phyloP scores from a whole-genome alignment of 169 alveolate species.

The Plasmodium gallinaceum region DNA sequence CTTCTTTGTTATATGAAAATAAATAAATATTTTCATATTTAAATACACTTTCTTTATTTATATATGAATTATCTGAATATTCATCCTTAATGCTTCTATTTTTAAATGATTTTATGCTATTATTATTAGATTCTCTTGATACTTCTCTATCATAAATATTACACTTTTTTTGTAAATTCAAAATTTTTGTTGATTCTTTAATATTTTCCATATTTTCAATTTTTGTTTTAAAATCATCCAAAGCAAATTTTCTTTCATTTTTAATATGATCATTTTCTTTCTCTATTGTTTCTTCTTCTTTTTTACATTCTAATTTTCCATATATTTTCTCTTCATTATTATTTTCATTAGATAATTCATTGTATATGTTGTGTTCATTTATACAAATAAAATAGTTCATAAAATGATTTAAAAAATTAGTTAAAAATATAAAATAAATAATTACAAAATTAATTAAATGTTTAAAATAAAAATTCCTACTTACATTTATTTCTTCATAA shows the following conservation, averaged over 20 bases:
- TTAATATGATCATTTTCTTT: not conserved
- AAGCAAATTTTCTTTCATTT: no score
- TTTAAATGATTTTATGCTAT: not conserved
- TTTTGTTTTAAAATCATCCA: no score
- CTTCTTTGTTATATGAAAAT: not conserved
- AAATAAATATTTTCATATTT: conserved; percentile 36
- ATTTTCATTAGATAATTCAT: not conserved
- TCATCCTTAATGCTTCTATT: not conserved
- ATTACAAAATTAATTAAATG: conserved; percentile 46
- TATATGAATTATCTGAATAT: not conserved
- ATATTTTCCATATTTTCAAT: no score
- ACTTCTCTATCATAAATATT: no score
- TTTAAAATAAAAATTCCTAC: conserved; percentile 32
- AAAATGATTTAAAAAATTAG: conserved; percentile 12
- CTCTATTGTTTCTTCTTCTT: not conserved
- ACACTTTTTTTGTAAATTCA: no score
- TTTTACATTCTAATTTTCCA: not conserved
- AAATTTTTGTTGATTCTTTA: no score
- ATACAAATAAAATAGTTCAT: conserved; percentile 45
- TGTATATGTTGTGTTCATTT: not conserved
- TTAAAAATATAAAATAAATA: conserved; percentile 51
- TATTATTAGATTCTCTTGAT: no score
- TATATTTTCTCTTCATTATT: not conserved
- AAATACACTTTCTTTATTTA: conserved; percentile 14
- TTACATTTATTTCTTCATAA: conserved; percentile 22